Conservation (phyloP, 768 basidiomycete species). For the Leccinum sublutescens region DNA sequence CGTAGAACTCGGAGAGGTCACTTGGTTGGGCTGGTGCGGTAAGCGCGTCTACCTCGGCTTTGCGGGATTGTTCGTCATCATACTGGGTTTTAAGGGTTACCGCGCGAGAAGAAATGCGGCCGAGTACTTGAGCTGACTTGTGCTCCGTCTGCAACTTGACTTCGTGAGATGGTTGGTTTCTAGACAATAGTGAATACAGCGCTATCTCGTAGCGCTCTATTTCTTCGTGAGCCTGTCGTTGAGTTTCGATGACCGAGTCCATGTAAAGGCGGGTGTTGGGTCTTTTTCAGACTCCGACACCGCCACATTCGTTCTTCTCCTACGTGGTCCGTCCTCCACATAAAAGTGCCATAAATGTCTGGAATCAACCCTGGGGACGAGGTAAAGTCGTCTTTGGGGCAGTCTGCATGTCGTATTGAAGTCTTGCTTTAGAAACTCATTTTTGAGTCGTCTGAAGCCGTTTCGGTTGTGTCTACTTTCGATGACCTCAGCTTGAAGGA, state of each 20-base stretch:
- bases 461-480: constrained; percentile 86
- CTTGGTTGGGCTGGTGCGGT: constrained; percentile 58
- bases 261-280: constrained; percentile 39
- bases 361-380: constrained; percentile 88
- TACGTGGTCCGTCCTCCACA: constrained; percentile 24
- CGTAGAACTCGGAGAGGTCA: constrained; percentile 92
- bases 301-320: constrained; percentile 25
- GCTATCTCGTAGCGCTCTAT: constrained; percentile 89
- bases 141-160: constrained; percentile 74
- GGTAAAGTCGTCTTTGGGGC: constrained; percentile 39
- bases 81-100: constrained; percentile 69
- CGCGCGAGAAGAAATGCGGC: constrained; percentile 72
- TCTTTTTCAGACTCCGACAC: constrained; percentile 56
- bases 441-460: constrained; percentile 92
- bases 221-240: constrained; percentile 94
- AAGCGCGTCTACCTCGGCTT: constrained; percentile 61
- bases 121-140: constrained; percentile 85
- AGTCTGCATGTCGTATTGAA: constrained; percentile 8
- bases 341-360: constrained; percentile 59
- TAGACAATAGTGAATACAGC: constrained; percentile 78
- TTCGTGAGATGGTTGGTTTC: constrained; percentile 62
- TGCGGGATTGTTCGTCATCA: constrained; percentile 70
- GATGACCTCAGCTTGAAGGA: constrained; percentile 92
- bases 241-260: constrained; percentile 94
- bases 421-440: constrained; percentile 68